phyloP scores from a whole-genome alignment of 108 stramenopile genomes.

The Pelagomonas calceolata region DNA sequence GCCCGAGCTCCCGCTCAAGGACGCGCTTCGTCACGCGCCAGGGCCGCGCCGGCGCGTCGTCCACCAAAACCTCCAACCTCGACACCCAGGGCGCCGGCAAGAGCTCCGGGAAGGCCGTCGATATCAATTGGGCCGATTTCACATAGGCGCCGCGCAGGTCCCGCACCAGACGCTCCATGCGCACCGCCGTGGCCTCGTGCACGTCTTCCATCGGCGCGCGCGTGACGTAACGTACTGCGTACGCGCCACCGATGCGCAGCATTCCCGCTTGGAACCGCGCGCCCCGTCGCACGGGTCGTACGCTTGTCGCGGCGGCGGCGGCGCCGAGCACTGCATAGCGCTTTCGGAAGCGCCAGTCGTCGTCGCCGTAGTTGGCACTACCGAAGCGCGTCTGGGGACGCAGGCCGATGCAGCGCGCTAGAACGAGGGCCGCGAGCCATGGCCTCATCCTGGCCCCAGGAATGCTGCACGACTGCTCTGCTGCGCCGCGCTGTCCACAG shows the following conservation, averaged over 20 bases:
- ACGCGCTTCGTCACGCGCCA: not conserved
- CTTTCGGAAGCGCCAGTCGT: too few species aligned
- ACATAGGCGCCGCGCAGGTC: not conserved
- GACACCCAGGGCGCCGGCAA: not conserved
- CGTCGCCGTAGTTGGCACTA: too few species aligned
- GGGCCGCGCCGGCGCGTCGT: not conserved
- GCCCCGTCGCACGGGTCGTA: not conserved
- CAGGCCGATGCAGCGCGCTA: too few species aligned
- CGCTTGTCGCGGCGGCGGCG: too few species aligned
- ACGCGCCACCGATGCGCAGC: not conserved
- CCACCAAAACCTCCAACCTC: not conserved
- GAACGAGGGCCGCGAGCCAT: too few species aligned
- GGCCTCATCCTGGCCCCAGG: too few species aligned
- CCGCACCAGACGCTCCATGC: not conserved
- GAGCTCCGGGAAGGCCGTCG: not conserved
- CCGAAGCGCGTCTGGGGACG: too few species aligned
- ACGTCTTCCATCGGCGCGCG: not conserved
- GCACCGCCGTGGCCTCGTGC: not conserved
- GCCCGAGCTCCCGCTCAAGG: not conserved
- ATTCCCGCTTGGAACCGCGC: not conserved
- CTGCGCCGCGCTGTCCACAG: too few species aligned
- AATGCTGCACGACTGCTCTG: too few species aligned
- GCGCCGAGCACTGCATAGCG: too few species aligned
- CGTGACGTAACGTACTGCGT: not conserved
- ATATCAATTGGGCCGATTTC: not conserved